These are phyloP conservation scores for Annulohypoxylon moriforme DNA, from an alignment of 495 filamentous ascomycete genomes.

Conservation along the genomic window DNA sequence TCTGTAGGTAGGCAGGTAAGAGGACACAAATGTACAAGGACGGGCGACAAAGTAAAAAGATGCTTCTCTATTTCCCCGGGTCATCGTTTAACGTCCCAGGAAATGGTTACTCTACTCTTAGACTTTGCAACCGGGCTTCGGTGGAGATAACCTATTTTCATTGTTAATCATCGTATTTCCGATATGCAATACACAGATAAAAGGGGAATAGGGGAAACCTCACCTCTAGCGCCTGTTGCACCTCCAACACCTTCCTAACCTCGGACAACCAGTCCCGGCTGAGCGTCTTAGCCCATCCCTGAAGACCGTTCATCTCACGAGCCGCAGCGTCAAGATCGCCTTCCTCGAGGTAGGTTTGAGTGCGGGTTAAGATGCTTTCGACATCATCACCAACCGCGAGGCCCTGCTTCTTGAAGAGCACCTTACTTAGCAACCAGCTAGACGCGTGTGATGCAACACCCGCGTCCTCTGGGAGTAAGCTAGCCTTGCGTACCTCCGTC, in stretches of 20 bases:
- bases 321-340: constrained; percentile 91
- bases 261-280: constrained; percentile 93
- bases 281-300: constrained; percentile 93
- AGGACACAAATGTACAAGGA: constrained; percentile 42
- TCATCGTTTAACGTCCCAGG: background rate
- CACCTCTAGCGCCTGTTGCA: constrained; percentile 95
- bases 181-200: background rate
- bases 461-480: constrained; percentile 88
- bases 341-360: constrained; percentile 89
- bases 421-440: constrained; percentile 85
- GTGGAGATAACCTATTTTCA: constrained; percentile 65
- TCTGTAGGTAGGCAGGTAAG: constrained; percentile 12
- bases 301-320: constrained; percentile 91
- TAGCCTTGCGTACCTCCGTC: constrained; percentile 91
- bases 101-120: constrained; percentile 62
- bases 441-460: constrained; percentile 93
- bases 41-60: constrained; percentile 38
- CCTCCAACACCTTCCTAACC: constrained; percentile 88
- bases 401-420: constrained; percentile 94
- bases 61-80: constrained; percentile 17
- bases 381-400: constrained; percentile 89
- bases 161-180: constrained; percentile 12
- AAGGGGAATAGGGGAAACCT: constrained; percentile 50
- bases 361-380: constrained; percentile 88
- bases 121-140: constrained; percentile 70